Percentiles rank a stretch among this genome's conserved stretches.
Conservation (phyloP, 176 grass and related monocot species). For the Carex myosuroides region DNA sequence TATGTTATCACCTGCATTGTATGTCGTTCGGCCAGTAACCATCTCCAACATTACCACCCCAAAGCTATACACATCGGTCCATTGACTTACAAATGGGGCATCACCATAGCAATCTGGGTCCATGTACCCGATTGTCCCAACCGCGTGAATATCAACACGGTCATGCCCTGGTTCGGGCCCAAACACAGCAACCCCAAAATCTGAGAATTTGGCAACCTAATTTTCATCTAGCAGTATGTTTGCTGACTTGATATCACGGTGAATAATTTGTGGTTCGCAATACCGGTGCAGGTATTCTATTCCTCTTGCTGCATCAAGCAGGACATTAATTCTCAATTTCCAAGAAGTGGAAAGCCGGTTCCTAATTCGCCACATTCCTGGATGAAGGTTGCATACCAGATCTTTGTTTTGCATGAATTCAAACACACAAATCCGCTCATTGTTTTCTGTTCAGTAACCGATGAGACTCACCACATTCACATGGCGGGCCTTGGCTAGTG, state of each 20-base stretch:
- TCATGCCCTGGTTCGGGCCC: too few relatives aligned
- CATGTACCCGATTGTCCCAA: not conserved
- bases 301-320: conserved; percentile 68
- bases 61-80: not conserved
- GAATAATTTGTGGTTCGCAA: not conserved
- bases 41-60: not conserved
- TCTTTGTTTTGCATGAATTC: not conserved
- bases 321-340: conserved; percentile 28
- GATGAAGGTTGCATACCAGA: not conserved
- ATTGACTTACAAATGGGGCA: too few relatives aligned
- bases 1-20: not conserved
- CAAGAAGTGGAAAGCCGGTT: not conserved
- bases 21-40: not conserved
- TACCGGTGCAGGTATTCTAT: conserved; percentile 77
- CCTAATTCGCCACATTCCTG: too few relatives aligned
- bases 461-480: not conserved
- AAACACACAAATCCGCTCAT: not conserved
- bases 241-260: not conserved
- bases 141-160: not conserved
- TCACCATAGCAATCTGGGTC: not conserved
- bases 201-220: conserved; percentile 31
- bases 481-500: not conserved
- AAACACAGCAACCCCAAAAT: not conserved
- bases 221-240: conserved; percentile 48
- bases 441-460: not conserved